Evolutionary conservation across 352 stramenopile genomes (phyloP), one percentile per base, ranked within the genome.

Genomic region (Pythium phragmiticola): DNA sequence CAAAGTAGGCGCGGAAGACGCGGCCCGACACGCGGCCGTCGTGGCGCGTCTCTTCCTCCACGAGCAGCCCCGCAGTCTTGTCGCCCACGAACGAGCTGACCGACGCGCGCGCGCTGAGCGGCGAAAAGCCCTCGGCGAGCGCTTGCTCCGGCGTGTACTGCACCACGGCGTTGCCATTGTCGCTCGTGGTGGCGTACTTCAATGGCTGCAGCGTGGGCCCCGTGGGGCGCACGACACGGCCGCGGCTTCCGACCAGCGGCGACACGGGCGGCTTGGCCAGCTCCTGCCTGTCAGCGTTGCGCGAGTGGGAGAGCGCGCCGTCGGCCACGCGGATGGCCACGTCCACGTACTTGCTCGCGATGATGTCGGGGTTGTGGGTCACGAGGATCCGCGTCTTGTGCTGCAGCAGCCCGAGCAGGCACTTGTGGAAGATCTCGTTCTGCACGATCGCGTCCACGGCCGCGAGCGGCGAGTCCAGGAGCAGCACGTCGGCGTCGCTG

Each of bases 401-500:
- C 23, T 69, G 65, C 51, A 95, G 60, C 12, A 92, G 68, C 0
- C 77, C 76, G 14, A 88, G 26, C 2, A 97, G 64, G 41, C 87
- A 96, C 50, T 86, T 87, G 17, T 79, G 77, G 61, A 97, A 95
- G 52, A 96, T 84, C 57, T 96, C 83, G n/a, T 88, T 88, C 36
- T 84, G 91, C 30, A 98, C 92, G 70, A 98, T 88, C 42, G 82
- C 85, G 68, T 98, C 94, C 0, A 98, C 93, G 14, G 92, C 90
- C 28, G 76, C 76, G 0, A 98, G 67, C 17, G 86, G 75, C 60
- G 97, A 90, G 65, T 98, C 94, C 8, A 98, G 70, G 26, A 30
- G 26, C 26, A 30, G 26, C 7, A 98, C 51, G 69, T 88, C 90
- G n/a, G 76, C 63, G 52, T 85, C 69, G 7, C 66, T 70, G 65